These are phyloP conservation scores for Amylostereum chailletii DNA, from an alignment of 1,284 basidiomycete species.

Conservation along the genomic window DNA sequence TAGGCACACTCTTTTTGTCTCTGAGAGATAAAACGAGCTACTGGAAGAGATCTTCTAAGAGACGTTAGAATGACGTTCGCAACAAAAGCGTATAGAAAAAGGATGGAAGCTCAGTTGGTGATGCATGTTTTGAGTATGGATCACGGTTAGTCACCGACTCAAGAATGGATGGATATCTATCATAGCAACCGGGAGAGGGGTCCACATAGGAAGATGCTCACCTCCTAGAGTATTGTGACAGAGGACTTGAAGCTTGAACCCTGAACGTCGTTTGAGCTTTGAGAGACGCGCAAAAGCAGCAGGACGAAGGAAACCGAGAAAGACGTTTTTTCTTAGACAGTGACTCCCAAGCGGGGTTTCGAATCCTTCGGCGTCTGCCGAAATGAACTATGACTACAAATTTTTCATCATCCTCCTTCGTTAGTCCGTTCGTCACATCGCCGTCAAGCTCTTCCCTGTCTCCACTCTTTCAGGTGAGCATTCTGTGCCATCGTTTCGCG, in stretches of 20 bases:
- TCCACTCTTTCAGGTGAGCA: too few relatives aligned
- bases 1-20: not conserved
- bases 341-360: too few relatives aligned
- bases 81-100: not conserved
- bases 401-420: not conserved
- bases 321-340: too few relatives aligned
- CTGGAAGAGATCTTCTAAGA: not conserved
- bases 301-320: too few relatives aligned
- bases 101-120: constrained; percentile 14
- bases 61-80: not conserved
- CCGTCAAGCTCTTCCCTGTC: too few relatives aligned
- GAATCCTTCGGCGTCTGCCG: too few relatives aligned
- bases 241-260: too few relatives aligned
- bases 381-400: too few relatives aligned
- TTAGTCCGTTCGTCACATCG: not conserved
- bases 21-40: not conserved
- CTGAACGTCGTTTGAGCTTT: too few relatives aligned
- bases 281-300: too few relatives aligned
- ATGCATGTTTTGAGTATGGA: constrained; percentile 18
- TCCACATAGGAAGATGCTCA: not conserved
- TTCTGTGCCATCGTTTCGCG: too few relatives aligned
- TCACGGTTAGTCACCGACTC: constrained; percentile 14
- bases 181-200: constrained; percentile 7
- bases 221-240: constrained; percentile 1
- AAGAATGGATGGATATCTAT: constrained; percentile 14